phyloP scores from a whole-genome alignment of 352 stramenopile genomes.

The Phytophthora pistaciae region DNA sequence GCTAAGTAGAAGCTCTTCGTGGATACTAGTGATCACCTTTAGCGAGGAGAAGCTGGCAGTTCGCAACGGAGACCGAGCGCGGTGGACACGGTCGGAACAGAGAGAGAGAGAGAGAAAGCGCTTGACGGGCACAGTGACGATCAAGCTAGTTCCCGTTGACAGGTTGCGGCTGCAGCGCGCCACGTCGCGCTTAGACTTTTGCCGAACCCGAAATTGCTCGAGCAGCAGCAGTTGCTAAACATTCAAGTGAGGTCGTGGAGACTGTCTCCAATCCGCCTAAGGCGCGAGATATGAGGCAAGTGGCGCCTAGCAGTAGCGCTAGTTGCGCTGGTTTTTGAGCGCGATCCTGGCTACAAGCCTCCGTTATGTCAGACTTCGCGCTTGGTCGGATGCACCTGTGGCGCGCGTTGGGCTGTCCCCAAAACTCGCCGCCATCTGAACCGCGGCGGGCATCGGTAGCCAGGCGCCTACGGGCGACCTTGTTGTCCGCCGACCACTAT shows the following conservation, averaged over 20 bases:
- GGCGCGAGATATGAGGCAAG: slow-evolving; percentile 13
- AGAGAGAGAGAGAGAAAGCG: too few species aligned
- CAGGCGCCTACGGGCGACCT: background rate
- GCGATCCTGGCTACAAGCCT: background rate
- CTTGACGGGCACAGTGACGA: background rate
- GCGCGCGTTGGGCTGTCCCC: slow-evolving; percentile 16
- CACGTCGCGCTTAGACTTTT: slow-evolving; percentile 8
- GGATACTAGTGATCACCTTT: background rate
- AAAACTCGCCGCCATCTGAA: slow-evolving; percentile 34
- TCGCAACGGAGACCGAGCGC: background rate
- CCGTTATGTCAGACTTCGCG: slow-evolving; percentile 18
- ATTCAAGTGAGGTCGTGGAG: background rate
- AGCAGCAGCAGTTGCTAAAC: background rate
- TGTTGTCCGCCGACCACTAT: slow-evolving; percentile 14
- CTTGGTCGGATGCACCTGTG: slow-evolving; percentile 33
- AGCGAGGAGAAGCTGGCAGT: background rate
- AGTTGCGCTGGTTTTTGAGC: slow-evolving; percentile 12
- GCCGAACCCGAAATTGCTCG: background rate
- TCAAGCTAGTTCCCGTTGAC: background rate
- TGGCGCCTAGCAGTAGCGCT: slow-evolving; percentile 3
- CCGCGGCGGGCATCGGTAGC: slow-evolving; percentile 1
- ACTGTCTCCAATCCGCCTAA: slow-evolving; percentile 9
- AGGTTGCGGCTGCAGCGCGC: background rate
- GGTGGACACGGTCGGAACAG: background rate
- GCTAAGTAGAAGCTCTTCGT: background rate